Evolutionary conservation across 352 stramenopile genomes (phyloP).

Genomic region (Phytophthora cajani): DNA sequence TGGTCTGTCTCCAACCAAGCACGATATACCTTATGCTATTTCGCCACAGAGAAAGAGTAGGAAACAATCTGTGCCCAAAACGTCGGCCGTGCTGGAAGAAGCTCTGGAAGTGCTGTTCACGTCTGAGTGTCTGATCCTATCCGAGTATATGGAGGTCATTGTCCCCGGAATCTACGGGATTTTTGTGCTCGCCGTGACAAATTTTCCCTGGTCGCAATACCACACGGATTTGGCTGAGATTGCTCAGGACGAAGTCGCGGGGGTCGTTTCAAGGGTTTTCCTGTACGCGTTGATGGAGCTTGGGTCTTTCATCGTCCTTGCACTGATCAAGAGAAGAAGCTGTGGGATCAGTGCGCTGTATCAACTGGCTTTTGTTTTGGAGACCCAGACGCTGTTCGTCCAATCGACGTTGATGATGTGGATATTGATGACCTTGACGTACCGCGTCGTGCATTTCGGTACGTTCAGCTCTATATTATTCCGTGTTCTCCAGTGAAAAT

Average conservation of each 20-base stretch:
- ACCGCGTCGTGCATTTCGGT: conserved; percentile 37
- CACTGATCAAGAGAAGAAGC: conserved; percentile 11
- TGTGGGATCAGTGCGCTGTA: conserved; percentile 33
- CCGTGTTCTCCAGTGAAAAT: no score
- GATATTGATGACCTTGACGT: conserved; percentile 32
- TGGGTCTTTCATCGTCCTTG: conserved; percentile 32
- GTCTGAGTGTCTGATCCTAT: conserved; percentile 42
- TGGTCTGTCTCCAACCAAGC: background rate
- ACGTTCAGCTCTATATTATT: conserved; percentile 1
- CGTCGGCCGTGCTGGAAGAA: conserved; percentile 23
- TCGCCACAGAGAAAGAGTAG: background rate
- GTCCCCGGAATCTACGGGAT: conserved; percentile 38
- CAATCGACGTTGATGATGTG: conserved; percentile 38
- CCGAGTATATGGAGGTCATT: conserved; percentile 52
- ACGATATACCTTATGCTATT: background rate
- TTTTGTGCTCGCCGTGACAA: conserved; percentile 23
- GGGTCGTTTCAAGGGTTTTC: conserved; percentile 20
- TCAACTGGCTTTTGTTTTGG: conserved; percentile 46
- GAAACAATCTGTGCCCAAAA: conserved; percentile 12
- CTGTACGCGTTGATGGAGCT: conserved; percentile 38
- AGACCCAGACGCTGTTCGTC: conserved; percentile 35
- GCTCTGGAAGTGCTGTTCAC: conserved; percentile 37
- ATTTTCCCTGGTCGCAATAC: conserved; percentile 38
- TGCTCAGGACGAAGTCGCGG: background rate
- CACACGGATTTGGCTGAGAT: conserved; percentile 38